A percentile compares a stretch with the other conserved stretches of the same genome.
Conservation (phyloP, 768 basidiomycete genomes). For the Cystobasidium onofrii region DNA sequence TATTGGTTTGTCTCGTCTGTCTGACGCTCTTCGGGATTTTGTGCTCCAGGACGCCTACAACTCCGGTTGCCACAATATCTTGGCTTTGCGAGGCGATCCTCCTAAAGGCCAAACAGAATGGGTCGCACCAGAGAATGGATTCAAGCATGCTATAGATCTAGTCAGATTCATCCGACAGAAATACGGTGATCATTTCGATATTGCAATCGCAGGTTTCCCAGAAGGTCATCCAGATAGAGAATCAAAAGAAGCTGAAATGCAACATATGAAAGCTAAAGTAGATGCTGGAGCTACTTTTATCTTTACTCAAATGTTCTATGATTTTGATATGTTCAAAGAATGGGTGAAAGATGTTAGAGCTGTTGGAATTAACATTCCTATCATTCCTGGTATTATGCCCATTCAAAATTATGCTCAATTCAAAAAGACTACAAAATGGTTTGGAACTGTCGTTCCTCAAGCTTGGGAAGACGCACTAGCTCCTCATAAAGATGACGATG, state of each 20-base stretch:
- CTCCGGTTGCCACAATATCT: conserved; percentile 75
- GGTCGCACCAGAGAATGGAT: conserved; percentile 73
- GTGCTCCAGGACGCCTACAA: conserved; percentile 54
- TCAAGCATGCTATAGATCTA: conserved; percentile 76
- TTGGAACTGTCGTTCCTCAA: conserved; percentile 67
- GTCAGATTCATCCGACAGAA: conserved; percentile 81
- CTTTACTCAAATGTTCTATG: conserved; percentile 93
- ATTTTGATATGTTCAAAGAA: conserved; percentile 78
- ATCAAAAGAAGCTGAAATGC: conserved; percentile 53
- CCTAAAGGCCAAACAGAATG: conserved; percentile 87
- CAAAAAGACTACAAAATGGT: conserved; percentile 76
- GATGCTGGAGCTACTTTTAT: conserved; percentile 94
- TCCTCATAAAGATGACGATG: conserved; percentile 80
- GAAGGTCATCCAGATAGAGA: conserved; percentile 58
- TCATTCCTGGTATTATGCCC: conserved; percentile 95
- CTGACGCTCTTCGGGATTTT: background rate
- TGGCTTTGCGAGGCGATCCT: conserved; percentile 90
- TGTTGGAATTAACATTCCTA: conserved; percentile 73
- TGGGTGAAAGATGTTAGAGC: conserved; percentile 61
- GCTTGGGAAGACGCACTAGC: conserved; percentile 60
- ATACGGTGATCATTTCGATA: conserved; percentile 75
- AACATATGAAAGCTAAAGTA: conserved; percentile 72
- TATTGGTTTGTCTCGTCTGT: background rate
- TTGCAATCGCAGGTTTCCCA: conserved; percentile 73
- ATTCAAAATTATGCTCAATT: conserved; percentile 94